phyloP scores from a whole-genome alignment of 805 yeast genomes.

The Ogataea nonfermentans region DNA sequence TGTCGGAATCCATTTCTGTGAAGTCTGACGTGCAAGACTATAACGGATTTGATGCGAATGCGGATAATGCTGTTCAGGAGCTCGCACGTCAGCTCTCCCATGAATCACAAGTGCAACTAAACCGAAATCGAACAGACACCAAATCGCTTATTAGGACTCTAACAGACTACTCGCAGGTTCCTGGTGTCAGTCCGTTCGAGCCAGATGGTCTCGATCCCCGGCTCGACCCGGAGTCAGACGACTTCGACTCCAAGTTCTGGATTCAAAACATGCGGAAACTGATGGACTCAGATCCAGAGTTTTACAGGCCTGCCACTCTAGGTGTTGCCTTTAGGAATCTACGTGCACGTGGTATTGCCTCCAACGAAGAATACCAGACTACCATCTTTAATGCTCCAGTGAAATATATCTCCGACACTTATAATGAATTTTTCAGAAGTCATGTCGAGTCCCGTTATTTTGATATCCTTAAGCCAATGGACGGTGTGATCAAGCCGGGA shows the following conservation, averaged over 20 bases:
- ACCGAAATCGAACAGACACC: slow-evolving; percentile 17
- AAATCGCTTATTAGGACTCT: slow-evolving; percentile 33
- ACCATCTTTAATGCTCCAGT: slow-evolving; percentile 45
- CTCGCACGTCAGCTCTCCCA: slow-evolving; percentile 38
- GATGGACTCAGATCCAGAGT: slow-evolving; percentile 52
- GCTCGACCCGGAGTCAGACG: slow-evolving; percentile 53
- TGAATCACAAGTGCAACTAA: slow-evolving; percentile 2
- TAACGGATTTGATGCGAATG: slow-evolving; percentile 35
- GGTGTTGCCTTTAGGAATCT: slow-evolving; percentile 57
- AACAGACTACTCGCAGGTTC: slow-evolving; percentile 44
- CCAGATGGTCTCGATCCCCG: slow-evolving; percentile 27
- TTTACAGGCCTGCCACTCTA: slow-evolving; percentile 55
- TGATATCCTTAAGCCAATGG: slow-evolving; percentile 61
- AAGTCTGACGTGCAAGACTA: slow-evolving; percentile 14
- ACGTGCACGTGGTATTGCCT: slow-evolving; percentile 56
- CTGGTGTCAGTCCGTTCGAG: slow-evolving; percentile 38
- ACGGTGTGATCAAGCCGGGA: slow-evolving; percentile 57
- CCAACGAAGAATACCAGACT: slow-evolving; percentile 59
- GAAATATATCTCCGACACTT: slow-evolving; percentile 25
- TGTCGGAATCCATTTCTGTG: slow-evolving; percentile 4
- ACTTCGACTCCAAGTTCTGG: slow-evolving; percentile 58
- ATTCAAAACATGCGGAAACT: slow-evolving; percentile 55
- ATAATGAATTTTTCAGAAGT: slow-evolving; percentile 10
- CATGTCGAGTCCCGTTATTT: slow-evolving; percentile 32
- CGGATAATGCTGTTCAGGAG: slow-evolving; percentile 35